Evolutionary conservation across 129 eudicot genomes (phyloP).

Genomic region (Escallonia rubra): DNA sequence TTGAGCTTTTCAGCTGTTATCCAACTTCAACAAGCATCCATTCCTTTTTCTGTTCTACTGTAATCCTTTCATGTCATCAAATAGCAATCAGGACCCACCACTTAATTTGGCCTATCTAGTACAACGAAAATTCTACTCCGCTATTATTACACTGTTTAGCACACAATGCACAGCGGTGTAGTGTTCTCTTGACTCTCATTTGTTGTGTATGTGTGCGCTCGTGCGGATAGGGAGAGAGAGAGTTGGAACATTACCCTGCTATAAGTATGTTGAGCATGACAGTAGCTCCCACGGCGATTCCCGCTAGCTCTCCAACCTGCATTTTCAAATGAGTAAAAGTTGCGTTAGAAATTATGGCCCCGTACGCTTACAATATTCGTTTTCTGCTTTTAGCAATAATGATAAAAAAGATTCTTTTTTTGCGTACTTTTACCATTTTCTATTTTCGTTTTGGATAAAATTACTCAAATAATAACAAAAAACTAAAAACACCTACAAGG

Average conservation of each 20-base stretch:
- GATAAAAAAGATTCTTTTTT: no score
- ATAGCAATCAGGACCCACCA: not conserved
- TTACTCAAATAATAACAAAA: no score
- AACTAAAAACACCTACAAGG: no score
- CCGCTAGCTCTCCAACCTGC: slow-evolving; percentile 96
- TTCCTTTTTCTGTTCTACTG: not conserved
- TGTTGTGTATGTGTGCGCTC: no score
- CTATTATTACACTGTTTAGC: not conserved
- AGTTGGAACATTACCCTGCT: slow-evolving; percentile 61
- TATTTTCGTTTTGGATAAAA: no score
- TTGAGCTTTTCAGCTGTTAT: not conserved
- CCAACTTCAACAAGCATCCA: not conserved
- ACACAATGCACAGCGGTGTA: not conserved
- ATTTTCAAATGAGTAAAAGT: not conserved
- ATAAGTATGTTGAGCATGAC: slow-evolving; percentile 97
- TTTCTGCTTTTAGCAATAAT: no score
- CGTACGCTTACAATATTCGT: no score
- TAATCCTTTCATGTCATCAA: not conserved
- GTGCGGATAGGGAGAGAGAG: not conserved
- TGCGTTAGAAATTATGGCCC: not conserved
- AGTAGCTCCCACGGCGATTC: slow-evolving; percentile 96
- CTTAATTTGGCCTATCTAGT: not conserved
- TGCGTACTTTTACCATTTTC: no score
- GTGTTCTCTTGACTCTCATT: no score
- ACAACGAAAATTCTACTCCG: not conserved